Percentiles rank a stretch among this genome's conserved stretches.
These are phyloP conservation scores for Polyporus arcularius DNA, from an alignment of 768 basidiomycete species.

Conservation along the genomic window DNA sequence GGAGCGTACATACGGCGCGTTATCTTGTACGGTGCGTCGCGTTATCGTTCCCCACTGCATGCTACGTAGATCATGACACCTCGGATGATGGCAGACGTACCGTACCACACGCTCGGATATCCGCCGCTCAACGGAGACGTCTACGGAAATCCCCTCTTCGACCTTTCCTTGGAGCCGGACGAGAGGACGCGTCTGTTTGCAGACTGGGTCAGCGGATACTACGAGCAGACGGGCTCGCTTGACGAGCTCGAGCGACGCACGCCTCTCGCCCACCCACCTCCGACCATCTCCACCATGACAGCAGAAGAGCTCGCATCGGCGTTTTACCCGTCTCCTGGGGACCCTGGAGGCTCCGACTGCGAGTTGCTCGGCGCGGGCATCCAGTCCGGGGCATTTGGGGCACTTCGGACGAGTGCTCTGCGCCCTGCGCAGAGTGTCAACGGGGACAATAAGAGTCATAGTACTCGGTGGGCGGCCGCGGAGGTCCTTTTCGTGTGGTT, in stretches of 20 bases:
- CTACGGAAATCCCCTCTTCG: slow-evolving; percentile 2
- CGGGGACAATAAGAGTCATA: too few relatives aligned
- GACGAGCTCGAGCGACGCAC: slow-evolving; percentile 12
- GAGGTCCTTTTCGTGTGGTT: slow-evolving; percentile 5
- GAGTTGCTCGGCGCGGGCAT: slow-evolving; percentile 4
- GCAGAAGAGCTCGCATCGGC: slow-evolving; percentile 1
- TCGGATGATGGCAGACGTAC: neutral
- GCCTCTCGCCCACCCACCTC: slow-evolving; percentile 3
- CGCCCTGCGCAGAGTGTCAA: neutral
- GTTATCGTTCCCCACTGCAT: too few relatives aligned
- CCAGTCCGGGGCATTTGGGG: slow-evolving; percentile 2
- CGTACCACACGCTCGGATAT: neutral
- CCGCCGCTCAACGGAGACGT: neutral
- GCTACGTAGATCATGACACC: too few relatives aligned
- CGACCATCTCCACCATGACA: slow-evolving; percentile 13
- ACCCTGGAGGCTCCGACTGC: slow-evolving; percentile 16
- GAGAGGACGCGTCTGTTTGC: neutral
- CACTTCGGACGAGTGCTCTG: slow-evolving; percentile 3
- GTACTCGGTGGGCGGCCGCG: neutral
- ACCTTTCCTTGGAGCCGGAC: neutral
- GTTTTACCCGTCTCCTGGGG: slow-evolving; percentile 1
- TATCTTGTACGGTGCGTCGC: slow-evolving; percentile 9
- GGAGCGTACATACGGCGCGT: slow-evolving; percentile 4
- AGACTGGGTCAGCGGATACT: slow-evolving; percentile 13
- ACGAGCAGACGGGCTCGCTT: slow-evolving; percentile 1